Evolutionary conservation across 768 basidiomycete genomes (phyloP).

Genomic region (Pulveroboletus frians): DNA sequence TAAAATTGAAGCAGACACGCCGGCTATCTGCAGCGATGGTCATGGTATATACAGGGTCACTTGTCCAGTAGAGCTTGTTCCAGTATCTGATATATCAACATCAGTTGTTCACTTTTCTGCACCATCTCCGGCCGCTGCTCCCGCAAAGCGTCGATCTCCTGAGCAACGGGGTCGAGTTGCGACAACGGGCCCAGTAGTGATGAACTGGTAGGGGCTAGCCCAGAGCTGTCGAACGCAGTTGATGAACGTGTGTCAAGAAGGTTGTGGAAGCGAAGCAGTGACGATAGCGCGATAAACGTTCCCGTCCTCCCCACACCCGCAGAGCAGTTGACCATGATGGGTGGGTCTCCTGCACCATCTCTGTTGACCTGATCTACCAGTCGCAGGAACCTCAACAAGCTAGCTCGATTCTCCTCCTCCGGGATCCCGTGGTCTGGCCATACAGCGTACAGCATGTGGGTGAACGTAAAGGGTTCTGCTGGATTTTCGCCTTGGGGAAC

Average conservation of each 20-base stretch:
- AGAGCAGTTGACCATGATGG: conserved; percentile 78
- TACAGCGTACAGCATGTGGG: conserved; percentile 65
- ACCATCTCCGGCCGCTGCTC: conserved; percentile 86
- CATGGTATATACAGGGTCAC: conserved; percentile 1
- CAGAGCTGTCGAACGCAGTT: conserved; percentile 20
- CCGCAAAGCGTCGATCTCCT: conserved; percentile 71
- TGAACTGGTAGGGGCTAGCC: conserved; percentile 30
- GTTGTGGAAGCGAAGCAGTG: conserved; percentile 61
- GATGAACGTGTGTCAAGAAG: conserved; percentile 34
- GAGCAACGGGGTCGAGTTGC: conserved; percentile 48
- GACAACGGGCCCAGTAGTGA: conserved; percentile 61
- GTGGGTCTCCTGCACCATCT: conserved; percentile 42
- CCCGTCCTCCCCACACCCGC: conserved; percentile 88
- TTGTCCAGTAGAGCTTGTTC: conserved; percentile 20
- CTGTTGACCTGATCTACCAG: conserved; percentile 64
- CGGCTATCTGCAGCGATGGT: no score
- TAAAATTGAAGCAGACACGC: no score
- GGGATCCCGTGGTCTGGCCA: conserved; percentile 92
- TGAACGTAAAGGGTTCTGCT: conserved; percentile 46
- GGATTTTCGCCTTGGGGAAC: conserved; percentile 30
- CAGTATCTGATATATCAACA: conserved; percentile 61
- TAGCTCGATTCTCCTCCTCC: conserved; percentile 49
- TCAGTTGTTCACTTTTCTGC: conserved; percentile 60
- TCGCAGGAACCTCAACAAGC: conserved; percentile 54
- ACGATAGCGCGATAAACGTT: conserved; percentile 76